Evolutionary conservation across 2,329 filamentous ascomycete species (phyloP).

Genomic region (Calonectria ilicicola): DNA sequence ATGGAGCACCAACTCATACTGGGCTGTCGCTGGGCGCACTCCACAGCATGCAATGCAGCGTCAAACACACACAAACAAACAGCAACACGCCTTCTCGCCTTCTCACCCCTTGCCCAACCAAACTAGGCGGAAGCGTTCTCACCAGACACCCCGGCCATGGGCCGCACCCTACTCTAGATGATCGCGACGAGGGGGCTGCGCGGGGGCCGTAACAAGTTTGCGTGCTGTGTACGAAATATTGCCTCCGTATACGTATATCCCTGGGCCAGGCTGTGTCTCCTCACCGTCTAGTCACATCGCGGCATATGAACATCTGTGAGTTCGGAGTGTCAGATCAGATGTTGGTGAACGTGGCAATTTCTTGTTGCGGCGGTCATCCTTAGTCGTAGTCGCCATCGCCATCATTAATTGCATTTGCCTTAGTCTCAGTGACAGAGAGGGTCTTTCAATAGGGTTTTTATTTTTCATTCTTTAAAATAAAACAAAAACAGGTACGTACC

Average conservation of each 20-base stretch:
- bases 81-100: not conserved
- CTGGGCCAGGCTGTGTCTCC: not conserved
- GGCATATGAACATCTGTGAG: slow-evolving; percentile 14
- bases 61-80: slow-evolving; percentile 6
- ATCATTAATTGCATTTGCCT: slow-evolving; percentile 34
- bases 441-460: not conserved
- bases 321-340: slow-evolving; percentile 2
- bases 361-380: slow-evolving; percentile 3
- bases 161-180: slow-evolving; percentile 12
- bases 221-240: not conserved
- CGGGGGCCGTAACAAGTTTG: not conserved
- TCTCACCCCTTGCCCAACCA: not conserved
- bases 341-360: not conserved
- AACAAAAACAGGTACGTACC: not conserved
- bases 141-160: not conserved
- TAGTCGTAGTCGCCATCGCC: slow-evolving; percentile 34
- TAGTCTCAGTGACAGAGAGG: not conserved
- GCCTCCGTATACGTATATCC: not conserved
- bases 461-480: not conserved
- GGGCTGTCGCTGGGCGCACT: not conserved
- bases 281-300: not conserved
- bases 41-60: not conserved
- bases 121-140: not conserved
- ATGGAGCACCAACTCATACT: not conserved
- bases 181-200: slow-evolving; percentile 14